A percentile compares a stretch with the other conserved stretches of the same genome.
These are phyloP conservation scores for Gloeopeniophorella convolvens DNA, from an alignment of 768 basidiomycete species.

Conservation along the genomic window DNA sequence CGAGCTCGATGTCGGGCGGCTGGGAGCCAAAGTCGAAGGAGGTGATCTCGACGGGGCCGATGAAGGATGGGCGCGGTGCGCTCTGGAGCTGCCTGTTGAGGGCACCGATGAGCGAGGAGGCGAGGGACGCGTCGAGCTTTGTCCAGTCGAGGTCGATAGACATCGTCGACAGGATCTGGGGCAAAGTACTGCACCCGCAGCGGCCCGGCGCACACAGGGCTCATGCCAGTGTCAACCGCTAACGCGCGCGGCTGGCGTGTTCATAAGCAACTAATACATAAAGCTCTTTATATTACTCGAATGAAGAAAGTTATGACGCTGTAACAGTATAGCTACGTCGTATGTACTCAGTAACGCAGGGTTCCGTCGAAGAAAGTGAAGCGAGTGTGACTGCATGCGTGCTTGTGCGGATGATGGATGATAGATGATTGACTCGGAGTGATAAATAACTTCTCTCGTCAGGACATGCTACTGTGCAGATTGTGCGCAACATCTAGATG, in stretches of 20 bases:
- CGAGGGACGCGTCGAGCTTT: conserved; percentile 67
- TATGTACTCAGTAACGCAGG: conserved; percentile 7
- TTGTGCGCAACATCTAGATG: conserved; percentile 12
- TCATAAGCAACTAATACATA: not conserved
- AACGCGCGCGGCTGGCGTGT: not conserved
- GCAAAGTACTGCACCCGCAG: no score
- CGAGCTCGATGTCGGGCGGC: conserved; percentile 80
- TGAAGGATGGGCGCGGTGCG: conserved; percentile 81
- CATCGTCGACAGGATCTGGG: conserved; percentile 54
- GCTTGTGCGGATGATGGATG: not conserved
- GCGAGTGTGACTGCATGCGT: not conserved
- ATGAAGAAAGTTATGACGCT: conserved; percentile 12
- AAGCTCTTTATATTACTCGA: not conserved
- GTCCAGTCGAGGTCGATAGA: conserved; percentile 95
- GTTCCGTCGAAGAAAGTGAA: not conserved
- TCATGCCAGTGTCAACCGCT: no score
- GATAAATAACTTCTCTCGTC: conserved; percentile 9
- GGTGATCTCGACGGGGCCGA: conserved; percentile 85
- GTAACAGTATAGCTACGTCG: conserved; percentile 17
- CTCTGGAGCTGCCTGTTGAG: conserved; percentile 74
- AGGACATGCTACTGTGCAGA: conserved; percentile 1
- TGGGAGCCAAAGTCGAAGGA: conserved; percentile 82
- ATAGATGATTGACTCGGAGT: not conserved
- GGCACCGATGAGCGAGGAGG: conserved; percentile 58
- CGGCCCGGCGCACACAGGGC: no score